Conservation (phyloP, 164 flowering plant species). For the Berberis vulgaris region DNA sequence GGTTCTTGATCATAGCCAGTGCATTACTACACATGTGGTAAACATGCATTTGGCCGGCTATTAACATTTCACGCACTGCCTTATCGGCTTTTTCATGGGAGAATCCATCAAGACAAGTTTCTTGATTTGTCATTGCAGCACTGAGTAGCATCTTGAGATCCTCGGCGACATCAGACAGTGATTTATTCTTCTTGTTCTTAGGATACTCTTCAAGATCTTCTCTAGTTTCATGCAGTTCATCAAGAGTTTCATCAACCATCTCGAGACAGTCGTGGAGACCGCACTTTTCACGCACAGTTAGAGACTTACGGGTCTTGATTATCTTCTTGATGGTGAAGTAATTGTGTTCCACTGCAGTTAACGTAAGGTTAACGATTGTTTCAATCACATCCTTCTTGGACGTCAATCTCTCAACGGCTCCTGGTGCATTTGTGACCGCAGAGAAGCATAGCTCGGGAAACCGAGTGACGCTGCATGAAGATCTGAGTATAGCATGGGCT, state of each 20-base stretch:
- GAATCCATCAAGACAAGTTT: slow-evolving; percentile 72
- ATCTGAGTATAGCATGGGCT: slow-evolving; percentile 42
- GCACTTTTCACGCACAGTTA: slow-evolving; percentile 40
- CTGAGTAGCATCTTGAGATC: slow-evolving; percentile 59
- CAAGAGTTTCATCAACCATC: slow-evolving; percentile 59
- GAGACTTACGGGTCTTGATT: neutral
- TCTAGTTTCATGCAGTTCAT: slow-evolving; percentile 45
- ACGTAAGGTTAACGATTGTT: slow-evolving; percentile 44
- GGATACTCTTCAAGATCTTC: slow-evolving; percentile 52
- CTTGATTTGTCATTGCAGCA: slow-evolving; percentile 77
- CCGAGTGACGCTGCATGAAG: slow-evolving; percentile 50
- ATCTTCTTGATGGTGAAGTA: slow-evolving; percentile 40
- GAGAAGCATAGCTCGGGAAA: slow-evolving; percentile 71
- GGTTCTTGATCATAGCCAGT: slow-evolving; percentile 74
- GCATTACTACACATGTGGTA: slow-evolving; percentile 65
- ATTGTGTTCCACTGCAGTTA: slow-evolving; percentile 32
- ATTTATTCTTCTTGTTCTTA: slow-evolving; percentile 22
- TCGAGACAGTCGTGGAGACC: slow-evolving; percentile 81
- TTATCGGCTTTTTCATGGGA: slow-evolving; percentile 58
- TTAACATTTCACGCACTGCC: slow-evolving; percentile 26
- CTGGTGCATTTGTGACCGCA: slow-evolving; percentile 27
- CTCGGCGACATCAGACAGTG: slow-evolving; percentile 39
- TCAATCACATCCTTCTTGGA: slow-evolving; percentile 54
- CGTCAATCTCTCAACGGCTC: slow-evolving; percentile 14
- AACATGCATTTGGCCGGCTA: slow-evolving; percentile 29